phyloP scores from a whole-genome alignment of 1,139 yeast genomes.

The Dujonia santamariae region DNA sequence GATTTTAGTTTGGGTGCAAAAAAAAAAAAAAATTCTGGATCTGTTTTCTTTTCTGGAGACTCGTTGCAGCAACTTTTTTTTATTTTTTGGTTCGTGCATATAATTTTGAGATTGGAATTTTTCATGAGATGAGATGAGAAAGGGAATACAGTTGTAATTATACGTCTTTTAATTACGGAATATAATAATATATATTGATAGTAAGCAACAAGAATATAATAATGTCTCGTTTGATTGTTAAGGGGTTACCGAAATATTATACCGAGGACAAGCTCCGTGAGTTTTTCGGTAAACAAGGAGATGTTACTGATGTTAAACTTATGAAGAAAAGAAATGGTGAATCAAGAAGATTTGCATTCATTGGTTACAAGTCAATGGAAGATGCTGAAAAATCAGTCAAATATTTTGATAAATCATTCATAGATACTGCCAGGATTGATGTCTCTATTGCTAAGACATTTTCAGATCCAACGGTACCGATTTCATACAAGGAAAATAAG shows the following conservation, averaged over 20 bases:
- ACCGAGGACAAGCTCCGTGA: slow-evolving; percentile 71
- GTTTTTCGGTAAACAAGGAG: slow-evolving; percentile 62
- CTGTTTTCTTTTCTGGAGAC: too few relatives aligned
- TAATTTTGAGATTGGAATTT: background rate
- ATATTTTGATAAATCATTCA: slow-evolving; percentile 73
- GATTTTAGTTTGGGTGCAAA: too few relatives aligned
- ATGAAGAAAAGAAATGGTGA: slow-evolving; percentile 80
- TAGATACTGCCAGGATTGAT: slow-evolving; percentile 76
- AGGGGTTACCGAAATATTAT: slow-evolving; percentile 80
- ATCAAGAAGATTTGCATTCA: slow-evolving; percentile 88
- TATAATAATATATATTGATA: too few relatives aligned
- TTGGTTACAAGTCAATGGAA: slow-evolving; percentile 69
- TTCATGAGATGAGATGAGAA: too few relatives aligned
- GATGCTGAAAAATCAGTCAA: slow-evolving; percentile 81
- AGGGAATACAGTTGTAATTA: too few relatives aligned
- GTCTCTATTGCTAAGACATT: slow-evolving; percentile 84
- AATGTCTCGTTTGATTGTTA: slow-evolving; percentile 95
- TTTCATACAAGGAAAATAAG: slow-evolving; percentile 63
- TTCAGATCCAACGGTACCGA: slow-evolving; percentile 79
- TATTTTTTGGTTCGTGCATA: background rate
- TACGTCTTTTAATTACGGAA: too few relatives aligned
- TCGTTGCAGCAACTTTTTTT: too few relatives aligned
- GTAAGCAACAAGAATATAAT: too few relatives aligned
- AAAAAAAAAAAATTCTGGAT: too few relatives aligned
- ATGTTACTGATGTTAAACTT: slow-evolving; percentile 84